Evolutionary conservation across 2,329 filamentous ascomycete genomes (phyloP).

Genomic region (Conoideocrella luteorostrata): DNA sequence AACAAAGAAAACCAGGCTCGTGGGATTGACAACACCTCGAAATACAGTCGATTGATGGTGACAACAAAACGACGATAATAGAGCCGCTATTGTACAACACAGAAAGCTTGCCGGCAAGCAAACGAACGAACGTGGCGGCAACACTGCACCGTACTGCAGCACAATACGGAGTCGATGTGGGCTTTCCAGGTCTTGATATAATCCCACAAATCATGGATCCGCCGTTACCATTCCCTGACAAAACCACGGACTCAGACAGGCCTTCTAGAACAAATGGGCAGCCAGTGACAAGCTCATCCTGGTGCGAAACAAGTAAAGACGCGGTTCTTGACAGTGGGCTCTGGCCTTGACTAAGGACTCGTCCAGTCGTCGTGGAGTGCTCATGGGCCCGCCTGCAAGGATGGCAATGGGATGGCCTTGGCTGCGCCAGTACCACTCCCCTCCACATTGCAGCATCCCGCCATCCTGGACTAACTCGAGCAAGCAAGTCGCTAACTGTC

Average conservation of each 20-base stretch:
- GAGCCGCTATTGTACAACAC: too few species aligned
- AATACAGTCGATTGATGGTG: background rate
- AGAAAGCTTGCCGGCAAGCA: too few species aligned
- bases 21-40: background rate
- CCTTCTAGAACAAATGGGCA: slow-evolving; percentile 7
- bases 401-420: background rate
- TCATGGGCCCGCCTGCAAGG: background rate
- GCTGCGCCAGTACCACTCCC: too few species aligned
- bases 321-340: slow-evolving; percentile 3
- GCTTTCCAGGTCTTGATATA: slow-evolving; percentile 3
- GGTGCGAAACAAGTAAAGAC: slow-evolving; percentile 5
- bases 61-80: too few species aligned
- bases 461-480: background rate
- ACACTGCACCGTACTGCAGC: too few species aligned
- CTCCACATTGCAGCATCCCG: background rate
- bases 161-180: background rate
- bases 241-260: slow-evolving; percentile 6
- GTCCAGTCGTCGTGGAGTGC: background rate
- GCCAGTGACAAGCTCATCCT: slow-evolving; percentile 7
- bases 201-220: slow-evolving; percentile 9
- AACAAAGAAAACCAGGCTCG: background rate
- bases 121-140: too few species aligned
- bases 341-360: background rate
- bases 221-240: slow-evolving; percentile 5
- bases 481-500: background rate